Evolutionary conservation across 495 filamentous ascomycete species (phyloP).

Genomic region (Thozetella sp.): DNA sequence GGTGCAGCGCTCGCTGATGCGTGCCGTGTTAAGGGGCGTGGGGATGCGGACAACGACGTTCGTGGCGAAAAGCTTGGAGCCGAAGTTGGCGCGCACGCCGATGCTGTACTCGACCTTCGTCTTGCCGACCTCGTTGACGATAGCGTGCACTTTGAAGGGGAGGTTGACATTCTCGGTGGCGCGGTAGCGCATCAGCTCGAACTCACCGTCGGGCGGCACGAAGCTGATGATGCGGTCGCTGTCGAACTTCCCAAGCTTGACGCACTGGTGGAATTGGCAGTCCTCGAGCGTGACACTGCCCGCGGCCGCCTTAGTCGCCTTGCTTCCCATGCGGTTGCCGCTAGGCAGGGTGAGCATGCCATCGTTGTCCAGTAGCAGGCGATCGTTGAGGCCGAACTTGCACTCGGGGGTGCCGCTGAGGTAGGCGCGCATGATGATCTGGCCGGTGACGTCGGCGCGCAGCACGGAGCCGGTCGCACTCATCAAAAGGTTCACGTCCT

Average conservation of each 20-base stretch:
- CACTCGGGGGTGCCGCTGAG: constrained; percentile 96
- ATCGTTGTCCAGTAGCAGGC: constrained; percentile 85
- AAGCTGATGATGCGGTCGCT: constrained; percentile 97
- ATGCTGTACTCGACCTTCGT: constrained; percentile 99
- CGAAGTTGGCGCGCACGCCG: constrained; percentile 95
- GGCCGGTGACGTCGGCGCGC: constrained; percentile 94
- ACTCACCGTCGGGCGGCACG: constrained; percentile 96
- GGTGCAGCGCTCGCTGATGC: constrained; percentile 88
- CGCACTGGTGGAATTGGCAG: constrained; percentile 99
- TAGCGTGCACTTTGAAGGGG: constrained; percentile 98
- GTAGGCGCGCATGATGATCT: constrained; percentile 99
- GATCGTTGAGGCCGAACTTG: constrained; percentile 99
- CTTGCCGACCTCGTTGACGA: constrained; percentile 95
- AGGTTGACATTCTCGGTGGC: constrained; percentile 99
- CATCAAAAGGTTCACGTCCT: constrained; percentile 99
- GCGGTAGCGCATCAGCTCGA: constrained; percentile 98
- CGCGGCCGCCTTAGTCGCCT: constrained; percentile 92
- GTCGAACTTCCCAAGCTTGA: constrained; percentile 96
- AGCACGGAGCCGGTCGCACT: constrained; percentile 93
- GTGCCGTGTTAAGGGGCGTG: constrained; percentile 94
- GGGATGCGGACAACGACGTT: constrained; percentile 97
- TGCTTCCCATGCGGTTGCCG: constrained; percentile 72
- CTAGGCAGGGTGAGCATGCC: constrained; percentile 63
- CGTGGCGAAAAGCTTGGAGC: constrained; percentile 93
- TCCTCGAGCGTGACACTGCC: constrained; percentile 97